phyloP scores from a whole-genome alignment of 163 green algal species.

The Picocystis sp. region DNA sequence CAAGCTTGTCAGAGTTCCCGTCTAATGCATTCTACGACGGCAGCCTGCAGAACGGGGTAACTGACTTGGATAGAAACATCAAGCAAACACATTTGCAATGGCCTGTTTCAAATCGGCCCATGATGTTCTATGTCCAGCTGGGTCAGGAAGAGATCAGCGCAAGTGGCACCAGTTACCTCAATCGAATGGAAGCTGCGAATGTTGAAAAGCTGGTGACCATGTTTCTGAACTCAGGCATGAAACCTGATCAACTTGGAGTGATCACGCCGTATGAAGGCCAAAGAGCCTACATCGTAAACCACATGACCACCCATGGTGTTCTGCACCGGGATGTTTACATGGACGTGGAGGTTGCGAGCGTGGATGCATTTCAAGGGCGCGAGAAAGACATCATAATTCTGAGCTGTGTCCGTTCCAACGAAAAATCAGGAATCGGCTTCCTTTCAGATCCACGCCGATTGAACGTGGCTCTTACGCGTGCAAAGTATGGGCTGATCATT shows the following conservation, averaged over 20 bases:
- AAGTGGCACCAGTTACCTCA: slow-evolving; percentile 88
- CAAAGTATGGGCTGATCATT: slow-evolving; percentile 68
- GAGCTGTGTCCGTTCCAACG: slow-evolving; percentile 87
- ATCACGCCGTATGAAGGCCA: slow-evolving; percentile 98
- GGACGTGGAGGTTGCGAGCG: slow-evolving; percentile 27
- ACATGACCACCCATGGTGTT: not conserved
- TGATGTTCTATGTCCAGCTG: slow-evolving; percentile 78
- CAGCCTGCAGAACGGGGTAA: slow-evolving; percentile 71
- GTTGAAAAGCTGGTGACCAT: slow-evolving; percentile 87
- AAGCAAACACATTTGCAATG: not conserved
- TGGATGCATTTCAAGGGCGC: slow-evolving; percentile 82
- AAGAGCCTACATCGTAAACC: slow-evolving; percentile 55
- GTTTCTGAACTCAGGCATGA: slow-evolving; percentile 46
- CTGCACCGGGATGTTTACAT: slow-evolving; percentile 6
- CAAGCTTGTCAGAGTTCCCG: slow-evolving; percentile 80
- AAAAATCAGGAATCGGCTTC: slow-evolving; percentile 84
- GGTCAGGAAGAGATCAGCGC: slow-evolving; percentile 79
- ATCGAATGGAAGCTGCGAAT: slow-evolving; percentile 73
- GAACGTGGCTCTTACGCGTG: slow-evolving; percentile 88
- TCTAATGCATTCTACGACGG: slow-evolving; percentile 95
- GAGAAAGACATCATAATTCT: slow-evolving; percentile 98
- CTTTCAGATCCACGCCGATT: slow-evolving; percentile 71
- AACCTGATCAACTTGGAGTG: slow-evolving; percentile 65
- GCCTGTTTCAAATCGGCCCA: slow-evolving; percentile 27
- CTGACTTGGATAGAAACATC: slow-evolving; percentile 8